A percentile compares a stretch with the other conserved stretches of the same genome.
Evolutionary conservation across 129 eudicot genomes (phyloP).

Genomic region (Lactuca sativa): DNA sequence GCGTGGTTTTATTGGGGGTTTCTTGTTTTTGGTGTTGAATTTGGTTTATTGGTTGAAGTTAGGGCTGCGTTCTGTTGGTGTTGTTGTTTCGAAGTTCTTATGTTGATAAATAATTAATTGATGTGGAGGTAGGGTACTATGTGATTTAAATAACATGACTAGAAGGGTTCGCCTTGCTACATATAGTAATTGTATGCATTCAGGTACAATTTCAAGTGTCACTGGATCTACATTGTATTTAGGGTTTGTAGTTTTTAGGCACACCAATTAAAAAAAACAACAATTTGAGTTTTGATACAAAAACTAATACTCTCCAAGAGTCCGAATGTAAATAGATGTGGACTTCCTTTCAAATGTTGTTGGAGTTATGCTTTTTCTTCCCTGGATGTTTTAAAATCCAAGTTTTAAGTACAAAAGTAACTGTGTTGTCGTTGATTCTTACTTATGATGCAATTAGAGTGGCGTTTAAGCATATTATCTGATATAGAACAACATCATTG

Average conservation of each 20-base stretch:
- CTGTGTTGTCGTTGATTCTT: too few relatives aligned
- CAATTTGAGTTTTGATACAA: conserved; percentile 2
- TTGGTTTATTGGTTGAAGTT: conserved; percentile 8
- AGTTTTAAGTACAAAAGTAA: conserved; percentile 3
- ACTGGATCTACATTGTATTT: conserved; percentile 9
- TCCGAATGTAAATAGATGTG: neutral
- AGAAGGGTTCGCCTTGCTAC: conserved; percentile 16
- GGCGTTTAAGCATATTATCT: neutral
- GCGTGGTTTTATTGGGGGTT: conserved; percentile 14
- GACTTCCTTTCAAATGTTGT: conserved; percentile 5
- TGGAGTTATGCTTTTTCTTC: conserved; percentile 5
- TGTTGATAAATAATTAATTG: neutral
- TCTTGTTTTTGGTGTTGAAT: conserved; percentile 16
- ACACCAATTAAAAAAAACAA: neutral
- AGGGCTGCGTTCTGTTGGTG: conserved; percentile 27
- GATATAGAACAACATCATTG: neutral
- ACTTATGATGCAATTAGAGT: too few relatives aligned
- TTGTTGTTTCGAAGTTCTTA: conserved; percentile 2
- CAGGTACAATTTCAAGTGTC: conserved; percentile 11
- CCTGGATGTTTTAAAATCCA: conserved; percentile 7
- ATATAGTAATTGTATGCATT: neutral
- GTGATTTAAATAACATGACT: conserved; percentile 6
- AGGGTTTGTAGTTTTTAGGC: conserved; percentile 6
- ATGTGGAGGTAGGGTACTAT: conserved; percentile 10
- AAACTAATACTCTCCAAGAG: neutral